Conservation (phyloP, 2,329 filamentous ascomycete species). For the Cylindrodendrum hubeiense region DNA sequence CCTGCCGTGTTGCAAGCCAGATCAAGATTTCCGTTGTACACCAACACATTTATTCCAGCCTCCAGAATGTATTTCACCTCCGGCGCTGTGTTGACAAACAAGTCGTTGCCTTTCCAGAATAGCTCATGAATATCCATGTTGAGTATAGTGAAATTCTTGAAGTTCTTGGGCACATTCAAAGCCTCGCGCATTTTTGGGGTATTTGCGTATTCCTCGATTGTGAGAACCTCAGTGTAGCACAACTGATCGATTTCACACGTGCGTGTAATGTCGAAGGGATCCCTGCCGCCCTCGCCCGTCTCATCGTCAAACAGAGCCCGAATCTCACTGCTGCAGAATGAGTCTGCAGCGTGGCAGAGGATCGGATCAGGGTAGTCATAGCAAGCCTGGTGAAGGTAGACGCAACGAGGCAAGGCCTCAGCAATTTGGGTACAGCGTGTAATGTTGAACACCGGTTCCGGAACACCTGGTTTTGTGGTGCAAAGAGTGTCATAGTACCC, state of each 20-base stretch:
- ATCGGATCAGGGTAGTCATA: slow-evolving; percentile 34
- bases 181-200: neutral
- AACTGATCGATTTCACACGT: slow-evolving; percentile 18
- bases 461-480: slow-evolving; percentile 32
- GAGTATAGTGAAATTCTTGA: slow-evolving; percentile 14
- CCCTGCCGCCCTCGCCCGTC: slow-evolving; percentile 3
- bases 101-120: slow-evolving; percentile 8
- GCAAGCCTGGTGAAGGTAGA: slow-evolving; percentile 31
- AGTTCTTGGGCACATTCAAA: neutral
- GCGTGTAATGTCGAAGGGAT: slow-evolving; percentile 20
- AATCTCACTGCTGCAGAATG: slow-evolving; percentile 28
- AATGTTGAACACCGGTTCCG: slow-evolving; percentile 30
- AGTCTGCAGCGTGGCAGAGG: slow-evolving; percentile 27
- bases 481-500: slow-evolving; percentile 40
- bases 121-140: slow-evolving; percentile 4
- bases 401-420: slow-evolving; percentile 34
- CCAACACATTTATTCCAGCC: slow-evolving; percentile 21
- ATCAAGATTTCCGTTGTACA: slow-evolving; percentile 39
- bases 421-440: slow-evolving; percentile 32
- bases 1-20: slow-evolving; percentile 37
- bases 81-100: slow-evolving; percentile 16
- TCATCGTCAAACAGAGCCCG: slow-evolving; percentile 11
- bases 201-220: slow-evolving; percentile 14
- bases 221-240: slow-evolving; percentile 7
- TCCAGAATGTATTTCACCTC: slow-evolving; percentile 27